These are phyloP conservation scores for Tilletia caries DNA, from an alignment of 1,284 basidiomycete genomes.

Conservation along the genomic window DNA sequence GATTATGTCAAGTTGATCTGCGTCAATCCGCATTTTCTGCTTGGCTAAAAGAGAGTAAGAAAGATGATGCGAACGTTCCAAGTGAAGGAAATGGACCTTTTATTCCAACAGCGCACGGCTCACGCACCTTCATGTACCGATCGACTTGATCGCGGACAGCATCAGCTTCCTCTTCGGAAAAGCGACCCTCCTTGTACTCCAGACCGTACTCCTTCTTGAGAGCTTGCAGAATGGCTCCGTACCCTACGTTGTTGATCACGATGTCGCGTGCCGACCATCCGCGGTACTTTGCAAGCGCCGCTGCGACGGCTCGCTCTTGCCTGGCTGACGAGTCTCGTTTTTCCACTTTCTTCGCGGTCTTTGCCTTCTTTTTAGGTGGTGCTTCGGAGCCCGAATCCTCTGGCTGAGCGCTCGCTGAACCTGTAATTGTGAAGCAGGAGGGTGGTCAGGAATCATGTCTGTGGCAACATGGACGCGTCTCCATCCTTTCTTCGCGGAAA, in stretches of 20 bases:
- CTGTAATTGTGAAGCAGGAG: background rate
- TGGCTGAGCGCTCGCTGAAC: background rate
- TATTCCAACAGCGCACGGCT: background rate
- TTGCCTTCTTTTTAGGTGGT: background rate
- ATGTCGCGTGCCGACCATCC: conserved; percentile 3
- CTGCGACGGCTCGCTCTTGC: background rate
- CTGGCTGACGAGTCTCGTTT: background rate
- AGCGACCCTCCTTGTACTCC: background rate
- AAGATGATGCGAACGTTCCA: background rate
- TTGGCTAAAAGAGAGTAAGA: background rate
- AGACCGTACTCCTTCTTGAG: conserved; percentile 9
- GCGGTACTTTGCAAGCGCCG: background rate
- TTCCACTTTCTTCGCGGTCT: background rate
- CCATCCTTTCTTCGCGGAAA: background rate
- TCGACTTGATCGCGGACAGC: background rate
- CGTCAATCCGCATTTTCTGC: background rate
- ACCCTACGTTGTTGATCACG: conserved; percentile 4
- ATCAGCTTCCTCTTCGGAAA: background rate
- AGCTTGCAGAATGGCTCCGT: background rate
- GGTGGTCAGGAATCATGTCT: too few species aligned
- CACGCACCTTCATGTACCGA: background rate
- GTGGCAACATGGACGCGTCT: background rate
- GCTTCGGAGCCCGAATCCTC: too few species aligned
- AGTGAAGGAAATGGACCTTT: background rate
- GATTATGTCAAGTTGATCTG: background rate